Conservation (phyloP, 805 yeast genomes). For the Suhomyces sp. region DNA sequence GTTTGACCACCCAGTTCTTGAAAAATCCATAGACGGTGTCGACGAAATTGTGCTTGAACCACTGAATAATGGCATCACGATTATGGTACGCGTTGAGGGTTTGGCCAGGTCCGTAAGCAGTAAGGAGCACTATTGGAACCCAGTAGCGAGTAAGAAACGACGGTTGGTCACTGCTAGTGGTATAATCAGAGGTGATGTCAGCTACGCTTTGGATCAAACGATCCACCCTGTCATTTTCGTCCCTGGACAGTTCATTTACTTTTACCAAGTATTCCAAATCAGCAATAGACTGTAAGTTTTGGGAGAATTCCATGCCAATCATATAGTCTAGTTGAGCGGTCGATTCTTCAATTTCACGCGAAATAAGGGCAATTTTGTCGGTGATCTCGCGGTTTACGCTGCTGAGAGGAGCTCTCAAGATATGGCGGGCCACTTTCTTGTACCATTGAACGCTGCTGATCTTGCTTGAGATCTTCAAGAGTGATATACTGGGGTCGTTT, state of each 20-base stretch:
- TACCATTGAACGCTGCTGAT: constrained; percentile 2
- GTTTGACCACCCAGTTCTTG: constrained; percentile 80
- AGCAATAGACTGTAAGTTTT: constrained; percentile 6
- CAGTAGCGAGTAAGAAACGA: constrained; percentile 53
- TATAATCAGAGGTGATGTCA: background rate
- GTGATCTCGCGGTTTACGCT: constrained; percentile 26
- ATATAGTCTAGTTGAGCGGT: constrained; percentile 24
- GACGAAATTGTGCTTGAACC: constrained; percentile 56
- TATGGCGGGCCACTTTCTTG: constrained; percentile 3
- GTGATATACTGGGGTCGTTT: constrained; percentile 14
- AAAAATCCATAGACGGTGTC: constrained; percentile 68
- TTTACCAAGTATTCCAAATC: constrained; percentile 7
- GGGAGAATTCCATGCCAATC: constrained; percentile 14
- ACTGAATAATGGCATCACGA: constrained; percentile 49
- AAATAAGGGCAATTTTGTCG: constrained; percentile 17
- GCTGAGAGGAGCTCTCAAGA: constrained; percentile 18
- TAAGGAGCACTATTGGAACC: constrained; percentile 48
- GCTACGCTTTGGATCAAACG: constrained; percentile 2
- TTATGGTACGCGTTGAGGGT: constrained; percentile 44
- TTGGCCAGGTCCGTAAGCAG: constrained; percentile 54
- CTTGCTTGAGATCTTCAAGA: constrained; percentile 8
- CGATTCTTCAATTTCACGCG: constrained; percentile 20
- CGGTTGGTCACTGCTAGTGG: constrained; percentile 29
- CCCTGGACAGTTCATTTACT: too few species aligned
- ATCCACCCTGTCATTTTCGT: constrained; percentile 5